Percentiles rank a stretch among this genome's conserved stretches.
These are phyloP conservation scores for Camellia granthamiana DNA, from an alignment of 148 eudicot genomes.

Conservation along the genomic window DNA sequence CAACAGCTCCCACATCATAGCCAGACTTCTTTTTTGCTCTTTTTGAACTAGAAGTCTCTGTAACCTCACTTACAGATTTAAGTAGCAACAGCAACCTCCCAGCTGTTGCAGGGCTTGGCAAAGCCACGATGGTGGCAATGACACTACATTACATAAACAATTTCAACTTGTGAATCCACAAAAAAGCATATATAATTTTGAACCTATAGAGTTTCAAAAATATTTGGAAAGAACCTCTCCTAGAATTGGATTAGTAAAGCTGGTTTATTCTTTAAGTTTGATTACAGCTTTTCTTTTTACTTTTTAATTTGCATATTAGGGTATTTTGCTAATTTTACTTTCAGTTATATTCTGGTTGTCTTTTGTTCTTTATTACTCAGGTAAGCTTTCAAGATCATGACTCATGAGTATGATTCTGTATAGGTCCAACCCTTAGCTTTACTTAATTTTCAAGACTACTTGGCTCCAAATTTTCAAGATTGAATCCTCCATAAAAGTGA, in stretches of 20 bases:
- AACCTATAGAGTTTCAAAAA: not conserved
- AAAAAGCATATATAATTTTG: not conserved
- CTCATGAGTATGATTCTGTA: not conserved
- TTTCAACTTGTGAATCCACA: not conserved
- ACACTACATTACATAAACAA: constrained; percentile 40
- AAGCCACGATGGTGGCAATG: constrained; percentile 68
- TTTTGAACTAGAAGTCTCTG: constrained; percentile 69
- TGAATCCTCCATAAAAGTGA: not conserved
- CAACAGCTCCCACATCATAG: constrained; percentile 71
- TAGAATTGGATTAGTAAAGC: not conserved
- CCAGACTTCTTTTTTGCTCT: constrained; percentile 64
- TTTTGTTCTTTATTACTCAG: not conserved
- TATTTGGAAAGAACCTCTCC: not conserved
- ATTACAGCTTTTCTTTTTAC: not conserved
- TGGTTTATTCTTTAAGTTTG: not conserved
- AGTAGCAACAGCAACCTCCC: constrained; percentile 77
- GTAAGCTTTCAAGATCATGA: not conserved
- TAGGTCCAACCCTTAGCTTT: not conserved
- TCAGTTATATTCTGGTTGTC: not conserved
- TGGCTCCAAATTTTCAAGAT: not conserved
- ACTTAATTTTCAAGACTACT: not conserved
- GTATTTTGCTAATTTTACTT: not conserved
- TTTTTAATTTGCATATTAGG: not conserved
- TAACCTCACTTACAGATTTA: constrained; percentile 54
- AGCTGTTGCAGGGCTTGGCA: constrained; percentile 65